Base-by-base conservation (phyloP, 2,329 filamentous ascomycete species). In the Huntiella abstrusa region DNA sequence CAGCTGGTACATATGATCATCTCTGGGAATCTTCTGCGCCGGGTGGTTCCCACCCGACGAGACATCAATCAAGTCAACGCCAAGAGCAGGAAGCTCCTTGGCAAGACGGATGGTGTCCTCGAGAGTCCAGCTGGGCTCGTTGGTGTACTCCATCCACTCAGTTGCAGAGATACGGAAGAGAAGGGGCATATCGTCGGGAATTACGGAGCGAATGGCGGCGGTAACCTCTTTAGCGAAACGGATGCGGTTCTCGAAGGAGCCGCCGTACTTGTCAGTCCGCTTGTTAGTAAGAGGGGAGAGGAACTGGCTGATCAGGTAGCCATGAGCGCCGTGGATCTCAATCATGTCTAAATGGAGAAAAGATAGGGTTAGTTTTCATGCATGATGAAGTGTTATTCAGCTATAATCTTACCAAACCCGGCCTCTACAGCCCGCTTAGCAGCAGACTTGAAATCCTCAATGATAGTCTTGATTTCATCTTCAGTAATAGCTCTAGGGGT, bases 31-130 rank as follows among this genome's bases (percentile, higher is more conserved):
- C 57, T 75, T 65, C 57, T 82, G 77, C 39, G 61, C 58, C 33
- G 66, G 60, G 57, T 76, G 71, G 57, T 83, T 81, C 35, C 83
- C 87, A 33, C 77, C 84, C 1, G 77, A 78, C 54, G 78, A 85
- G 48, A 93, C 75, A 58, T 95, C 87, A 28, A 94, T 68, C 12
- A 93, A 65, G 58, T 95, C 87, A 39, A 94, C 71, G 13, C 87
- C 87, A 10, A 70, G 66, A 0, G 70, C 72, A 0, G 83, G 80
- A 1, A 95, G 70, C 8, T 80, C 64, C 57, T 73, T 70, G 11
- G 83, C 81, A n/a, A 62, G 54, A 16, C 51, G 53, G 48, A 60
- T 60, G 46, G 53, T 59, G 53, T 86, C 71, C 39, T 78, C 70
- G n/a, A 79, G 54, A 4, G 74, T 77, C 84, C 84, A 93, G 15